Percentiles rank a stretch among this genome's conserved stretches.
Conservation (phyloP, 2,329 filamentous ascomycete genomes). For the Triangularia setosa region DNA sequence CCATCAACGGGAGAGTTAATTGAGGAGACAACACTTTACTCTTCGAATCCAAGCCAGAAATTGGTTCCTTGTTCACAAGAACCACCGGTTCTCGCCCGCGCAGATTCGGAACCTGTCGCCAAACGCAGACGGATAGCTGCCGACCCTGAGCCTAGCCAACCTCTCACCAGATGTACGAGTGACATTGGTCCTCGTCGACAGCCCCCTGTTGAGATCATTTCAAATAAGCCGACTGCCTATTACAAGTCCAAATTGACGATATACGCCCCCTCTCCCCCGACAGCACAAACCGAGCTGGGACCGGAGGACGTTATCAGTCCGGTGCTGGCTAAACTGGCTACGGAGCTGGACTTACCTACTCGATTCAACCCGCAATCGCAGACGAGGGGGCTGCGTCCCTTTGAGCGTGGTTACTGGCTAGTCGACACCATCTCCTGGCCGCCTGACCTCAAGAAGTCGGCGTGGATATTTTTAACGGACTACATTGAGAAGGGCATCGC, state of each 20-base stretch:
- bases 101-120: constrained; percentile 33
- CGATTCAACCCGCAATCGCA: constrained; percentile 51
- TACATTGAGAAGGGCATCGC: constrained; percentile 55
- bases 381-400: constrained; percentile 45
- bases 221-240: constrained; percentile 19
- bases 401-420: constrained; percentile 78
- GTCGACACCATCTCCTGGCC: constrained; percentile 58
- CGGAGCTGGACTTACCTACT: constrained; percentile 46
- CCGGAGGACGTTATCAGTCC: constrained; percentile 53
- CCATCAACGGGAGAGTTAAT: background rate
- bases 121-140: constrained; percentile 26
- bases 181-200: constrained; percentile 29
- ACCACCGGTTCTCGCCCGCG: constrained; percentile 16
- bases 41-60: constrained; percentile 9
- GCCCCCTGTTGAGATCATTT: background rate
- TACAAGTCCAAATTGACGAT: constrained; percentile 44
- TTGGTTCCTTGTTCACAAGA: background rate
- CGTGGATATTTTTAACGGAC: constrained; percentile 61
- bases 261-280: constrained; percentile 49
- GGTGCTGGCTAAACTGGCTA: constrained; percentile 49
- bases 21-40: constrained; percentile 11
- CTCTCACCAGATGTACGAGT: constrained; percentile 33
- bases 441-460: constrained; percentile 41
- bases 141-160: constrained; percentile 19
- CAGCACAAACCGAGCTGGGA: constrained; percentile 41